These are phyloP conservation scores for Crucihimalaya himalaica DNA, from an alignment of 345 rosid genomes.

Conservation along the genomic window DNA sequence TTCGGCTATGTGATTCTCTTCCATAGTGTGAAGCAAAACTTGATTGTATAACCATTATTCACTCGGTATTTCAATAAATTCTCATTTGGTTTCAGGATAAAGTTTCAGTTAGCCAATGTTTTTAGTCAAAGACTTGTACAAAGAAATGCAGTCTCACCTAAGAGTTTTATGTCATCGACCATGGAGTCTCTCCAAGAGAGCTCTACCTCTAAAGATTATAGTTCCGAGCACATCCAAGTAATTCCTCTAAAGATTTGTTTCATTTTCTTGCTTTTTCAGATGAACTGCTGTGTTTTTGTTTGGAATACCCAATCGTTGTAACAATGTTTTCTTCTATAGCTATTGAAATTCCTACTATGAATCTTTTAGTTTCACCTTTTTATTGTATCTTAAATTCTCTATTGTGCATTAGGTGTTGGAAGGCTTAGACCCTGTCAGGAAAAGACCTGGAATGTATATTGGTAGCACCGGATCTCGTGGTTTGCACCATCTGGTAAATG, in stretches of 20 bases:
- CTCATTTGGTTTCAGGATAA: conserved; percentile 46
- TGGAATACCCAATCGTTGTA: not conserved
- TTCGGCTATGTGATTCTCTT: conserved; percentile 1
- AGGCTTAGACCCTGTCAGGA: conserved; percentile 96
- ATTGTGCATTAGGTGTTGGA: conserved; percentile 69
- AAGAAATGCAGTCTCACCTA: conserved; percentile 48
- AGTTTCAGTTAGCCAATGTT: conserved; percentile 45
- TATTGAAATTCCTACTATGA: not conserved
- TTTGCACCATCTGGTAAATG: conserved; percentile 88
- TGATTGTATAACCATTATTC: not conserved
- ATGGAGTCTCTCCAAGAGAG: conserved; percentile 51
- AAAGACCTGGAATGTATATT: conserved; percentile 98
- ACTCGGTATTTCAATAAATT: not conserved
- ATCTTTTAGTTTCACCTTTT: not conserved
- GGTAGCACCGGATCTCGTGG: conserved; percentile 99
- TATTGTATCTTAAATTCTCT: not conserved
- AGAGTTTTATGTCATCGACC: conserved; percentile 72
- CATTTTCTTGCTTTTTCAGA: conserved; percentile 9
- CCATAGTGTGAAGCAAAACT: not conserved
- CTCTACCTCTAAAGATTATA: conserved; percentile 59
- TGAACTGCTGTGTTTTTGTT: not conserved
- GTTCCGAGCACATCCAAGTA: conserved; percentile 95
- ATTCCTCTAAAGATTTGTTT: conserved; percentile 2
- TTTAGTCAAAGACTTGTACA: conserved; percentile 41
- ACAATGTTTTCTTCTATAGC: not conserved